Conservation (phyloP, 148 eudicot species). For the Rhododendron griersonianum region DNA sequence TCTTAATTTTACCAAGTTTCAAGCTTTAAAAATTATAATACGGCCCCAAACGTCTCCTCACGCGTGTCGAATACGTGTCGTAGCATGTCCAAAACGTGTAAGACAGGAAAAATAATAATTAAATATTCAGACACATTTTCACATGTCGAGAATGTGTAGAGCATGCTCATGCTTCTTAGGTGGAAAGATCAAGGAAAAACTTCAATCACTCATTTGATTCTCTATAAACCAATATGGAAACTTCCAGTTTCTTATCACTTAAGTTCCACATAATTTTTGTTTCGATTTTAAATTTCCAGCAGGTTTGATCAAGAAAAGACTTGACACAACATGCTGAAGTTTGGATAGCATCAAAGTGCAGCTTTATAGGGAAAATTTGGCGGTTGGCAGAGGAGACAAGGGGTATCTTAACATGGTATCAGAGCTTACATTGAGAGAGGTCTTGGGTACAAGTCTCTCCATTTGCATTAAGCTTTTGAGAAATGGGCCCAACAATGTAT, state of each 20-base stretch:
- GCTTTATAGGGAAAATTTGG: not conserved
- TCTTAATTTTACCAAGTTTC: not conserved
- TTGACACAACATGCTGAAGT: not conserved
- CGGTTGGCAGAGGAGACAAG: not conserved
- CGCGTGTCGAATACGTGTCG: not conserved
- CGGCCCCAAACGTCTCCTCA: not conserved
- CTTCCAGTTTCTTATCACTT: not conserved
- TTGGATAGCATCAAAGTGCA: not conserved
- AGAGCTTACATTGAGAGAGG: too few relatives aligned
- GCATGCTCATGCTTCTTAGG: not conserved
- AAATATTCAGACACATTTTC: not conserved
- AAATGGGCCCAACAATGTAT: not conserved
- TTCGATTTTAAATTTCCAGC: not conserved
- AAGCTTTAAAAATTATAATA: not conserved
- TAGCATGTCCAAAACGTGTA: not conserved
- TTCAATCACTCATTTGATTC: not conserved
- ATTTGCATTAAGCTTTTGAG: not conserved
- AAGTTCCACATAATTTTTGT: not conserved
- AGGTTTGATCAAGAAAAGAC: not conserved
- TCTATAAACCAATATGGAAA: not conserved
- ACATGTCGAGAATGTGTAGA: too few relatives aligned
- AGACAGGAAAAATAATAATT: not conserved
- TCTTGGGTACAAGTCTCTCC: not conserved
- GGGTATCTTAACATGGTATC: not conserved
- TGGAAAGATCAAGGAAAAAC: not conserved